Percentiles rank a stretch among this genome's conserved stretches.
These are phyloP conservation scores for Blastobotrys illinoisensis DNA, from an alignment of 1,139 yeast genomes.

Conservation along the genomic window DNA sequence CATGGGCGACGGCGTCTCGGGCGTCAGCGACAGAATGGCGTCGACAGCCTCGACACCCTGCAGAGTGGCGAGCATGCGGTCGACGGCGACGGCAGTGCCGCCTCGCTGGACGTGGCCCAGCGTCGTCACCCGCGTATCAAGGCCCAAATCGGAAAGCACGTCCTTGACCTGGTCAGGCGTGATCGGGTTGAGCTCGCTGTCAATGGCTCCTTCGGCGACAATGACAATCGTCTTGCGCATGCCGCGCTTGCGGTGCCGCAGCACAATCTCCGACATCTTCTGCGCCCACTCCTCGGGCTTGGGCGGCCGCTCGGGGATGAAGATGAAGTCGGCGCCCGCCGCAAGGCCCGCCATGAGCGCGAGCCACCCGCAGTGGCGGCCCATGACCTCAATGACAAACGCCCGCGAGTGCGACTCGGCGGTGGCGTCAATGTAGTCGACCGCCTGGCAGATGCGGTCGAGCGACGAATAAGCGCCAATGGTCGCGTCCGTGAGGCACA, in stretches of 20 bases:
- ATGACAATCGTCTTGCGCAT: constrained; percentile 91
- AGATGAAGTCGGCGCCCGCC: constrained; percentile 89
- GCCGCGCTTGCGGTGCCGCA: constrained; percentile 78
- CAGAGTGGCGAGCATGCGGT: constrained; percentile 81
- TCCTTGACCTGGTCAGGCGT: constrained; percentile 73
- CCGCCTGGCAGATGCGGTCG: constrained; percentile 87
- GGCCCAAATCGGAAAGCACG: constrained; percentile 72
- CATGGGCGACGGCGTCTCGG: constrained; percentile 92
- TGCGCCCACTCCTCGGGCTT: constrained; percentile 62
- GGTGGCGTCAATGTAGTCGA: constrained; percentile 94
- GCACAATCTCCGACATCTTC: constrained; percentile 54
- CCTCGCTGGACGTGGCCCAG: constrained; percentile 98
- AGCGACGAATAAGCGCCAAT: constrained; percentile 94
- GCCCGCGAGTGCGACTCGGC: constrained; percentile 97
- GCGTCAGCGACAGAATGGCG: constrained; percentile 83
- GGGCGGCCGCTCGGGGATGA: constrained; percentile 89
- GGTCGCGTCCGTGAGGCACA: constrained; percentile 94
- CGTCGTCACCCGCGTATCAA: constrained; percentile 92
- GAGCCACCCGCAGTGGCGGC: constrained; percentile 98
- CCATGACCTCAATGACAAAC: constrained; percentile 97
- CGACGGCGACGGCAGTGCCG: constrained; percentile 94
- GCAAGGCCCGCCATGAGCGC: constrained; percentile 95
- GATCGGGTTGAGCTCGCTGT: constrained; percentile 74
- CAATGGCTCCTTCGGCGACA: constrained; percentile 97
- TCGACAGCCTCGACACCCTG: constrained; percentile 98